These are phyloP conservation scores for Monilinia aucupariae DNA, from an alignment of 2,329 filamentous ascomycete species.

Conservation along the genomic window DNA sequence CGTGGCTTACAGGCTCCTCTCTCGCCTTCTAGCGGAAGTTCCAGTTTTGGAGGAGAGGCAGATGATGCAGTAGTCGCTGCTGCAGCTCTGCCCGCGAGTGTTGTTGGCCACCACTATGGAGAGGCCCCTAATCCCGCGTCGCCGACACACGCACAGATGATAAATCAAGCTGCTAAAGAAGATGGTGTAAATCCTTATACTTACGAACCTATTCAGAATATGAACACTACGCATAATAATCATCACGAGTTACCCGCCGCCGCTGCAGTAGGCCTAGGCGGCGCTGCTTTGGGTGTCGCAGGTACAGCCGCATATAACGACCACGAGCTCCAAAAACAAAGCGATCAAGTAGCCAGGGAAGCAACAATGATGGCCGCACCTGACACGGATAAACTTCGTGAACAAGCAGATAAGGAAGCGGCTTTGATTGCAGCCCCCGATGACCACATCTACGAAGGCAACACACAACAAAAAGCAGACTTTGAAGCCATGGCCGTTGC, in stretches of 20 bases:
- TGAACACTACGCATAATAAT: slow-evolving; percentile 12
- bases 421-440: slow-evolving; percentile 28
- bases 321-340: slow-evolving; percentile 16
- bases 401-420: slow-evolving; percentile 27
- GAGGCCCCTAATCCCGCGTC: slow-evolving; percentile 38
- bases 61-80: slow-evolving; percentile 55
- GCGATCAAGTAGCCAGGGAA: slow-evolving; percentile 22
- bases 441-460: slow-evolving; percentile 14
- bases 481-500: slow-evolving; percentile 19
- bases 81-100: slow-evolving; percentile 38
- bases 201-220: slow-evolving; percentile 29
- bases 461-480: slow-evolving; percentile 22
- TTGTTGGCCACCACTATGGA: slow-evolving; percentile 27
- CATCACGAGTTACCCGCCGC: slow-evolving; percentile 14
- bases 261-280: slow-evolving; percentile 25
- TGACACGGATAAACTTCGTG: slow-evolving; percentile 19
- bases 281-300: slow-evolving; percentile 21
- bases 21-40: slow-evolving; percentile 78
- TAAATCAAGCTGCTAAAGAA: slow-evolving; percentile 46
- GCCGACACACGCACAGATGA: slow-evolving; percentile 45
- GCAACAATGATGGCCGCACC: slow-evolving; percentile 27
- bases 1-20: slow-evolving; percentile 75
- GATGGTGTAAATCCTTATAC: slow-evolving; percentile 56
- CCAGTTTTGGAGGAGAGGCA: slow-evolving; percentile 43
- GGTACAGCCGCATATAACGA: slow-evolving; percentile 23